phyloP scores from a whole-genome alignment of 345 rosid genomes.

The Brassica juncea region DNA sequence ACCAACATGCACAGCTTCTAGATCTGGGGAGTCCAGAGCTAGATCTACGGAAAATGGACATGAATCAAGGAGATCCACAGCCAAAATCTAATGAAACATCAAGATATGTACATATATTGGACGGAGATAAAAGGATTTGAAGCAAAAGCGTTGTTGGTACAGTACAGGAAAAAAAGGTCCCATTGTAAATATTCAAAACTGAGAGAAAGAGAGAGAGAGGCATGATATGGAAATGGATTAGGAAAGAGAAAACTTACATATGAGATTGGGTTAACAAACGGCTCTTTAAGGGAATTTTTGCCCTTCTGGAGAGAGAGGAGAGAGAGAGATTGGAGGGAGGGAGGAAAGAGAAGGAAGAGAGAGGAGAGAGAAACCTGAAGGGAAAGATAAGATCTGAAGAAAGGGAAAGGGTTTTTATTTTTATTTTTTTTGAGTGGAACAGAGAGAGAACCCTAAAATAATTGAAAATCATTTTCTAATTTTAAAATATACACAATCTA shows the following conservation, averaged over 20 bases:
- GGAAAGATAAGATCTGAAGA: slow-evolving; percentile 49
- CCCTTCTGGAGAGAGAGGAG: slow-evolving; percentile 84
- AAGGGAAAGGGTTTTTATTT: slow-evolving; percentile 34
- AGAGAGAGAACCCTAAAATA: slow-evolving; percentile 33
- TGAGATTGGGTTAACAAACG: slow-evolving; percentile 60
- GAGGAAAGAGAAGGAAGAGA: slow-evolving; percentile 44
- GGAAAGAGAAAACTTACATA: slow-evolving; percentile 91
- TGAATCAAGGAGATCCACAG: not conserved
- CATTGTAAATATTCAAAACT: slow-evolving; percentile 40
- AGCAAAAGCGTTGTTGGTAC: slow-evolving; percentile 33
- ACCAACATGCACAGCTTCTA: slow-evolving; percentile 20
- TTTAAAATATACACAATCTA: not conserved
- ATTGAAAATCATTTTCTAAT: slow-evolving; percentile 13
- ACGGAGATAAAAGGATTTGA: not conserved
- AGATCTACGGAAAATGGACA: slow-evolving; percentile 27
- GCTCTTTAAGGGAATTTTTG: slow-evolving; percentile 46
- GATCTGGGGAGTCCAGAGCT: not conserved
- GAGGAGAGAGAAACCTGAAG: slow-evolving; percentile 42
- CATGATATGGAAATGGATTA: slow-evolving; percentile 49
- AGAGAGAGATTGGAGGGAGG: slow-evolving; percentile 47
- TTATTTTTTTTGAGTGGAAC: slow-evolving; percentile 19
- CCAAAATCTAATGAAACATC: not conserved
- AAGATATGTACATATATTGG: not conserved
- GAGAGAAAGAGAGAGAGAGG: slow-evolving; percentile 20
- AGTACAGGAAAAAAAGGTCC: slow-evolving; percentile 48